Conservation (phyloP, 2,329 filamentous ascomycete genomes). For the Exophiala lecanii-corni region DNA sequence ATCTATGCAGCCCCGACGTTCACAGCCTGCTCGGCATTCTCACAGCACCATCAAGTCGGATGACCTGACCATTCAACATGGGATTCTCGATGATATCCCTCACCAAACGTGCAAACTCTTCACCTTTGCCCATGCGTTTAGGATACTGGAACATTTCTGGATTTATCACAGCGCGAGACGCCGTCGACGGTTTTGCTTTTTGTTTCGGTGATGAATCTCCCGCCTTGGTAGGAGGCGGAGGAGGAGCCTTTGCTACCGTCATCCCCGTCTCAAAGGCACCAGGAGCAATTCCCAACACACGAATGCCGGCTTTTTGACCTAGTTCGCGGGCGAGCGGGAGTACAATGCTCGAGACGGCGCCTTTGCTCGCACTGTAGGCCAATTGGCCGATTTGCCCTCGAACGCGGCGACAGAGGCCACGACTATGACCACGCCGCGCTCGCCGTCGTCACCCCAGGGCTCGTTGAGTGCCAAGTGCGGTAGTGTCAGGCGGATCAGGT, state of each 20-base stretch:
- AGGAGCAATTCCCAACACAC: slow-evolving; percentile 27
- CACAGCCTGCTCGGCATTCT: slow-evolving; percentile 27
- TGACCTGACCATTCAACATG: slow-evolving; percentile 28
- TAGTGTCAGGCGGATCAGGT: slow-evolving; percentile 25
- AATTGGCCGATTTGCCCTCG: slow-evolving; percentile 28
- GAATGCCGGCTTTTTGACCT: slow-evolving; percentile 25
- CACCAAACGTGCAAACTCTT: slow-evolving; percentile 27
- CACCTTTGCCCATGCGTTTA: slow-evolving; percentile 23
- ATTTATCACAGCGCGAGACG: slow-evolving; percentile 14
- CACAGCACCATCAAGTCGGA: slow-evolving; percentile 26
- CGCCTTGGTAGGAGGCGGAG: slow-evolving; percentile 7
- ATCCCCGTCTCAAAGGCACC: slow-evolving; percentile 27
- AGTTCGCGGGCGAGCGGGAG: slow-evolving; percentile 27
- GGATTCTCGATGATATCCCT: slow-evolving; percentile 27
- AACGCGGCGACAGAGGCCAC: slow-evolving; percentile 27
- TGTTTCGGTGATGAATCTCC: slow-evolving; percentile 5
- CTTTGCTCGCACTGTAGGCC: slow-evolving; percentile 29
- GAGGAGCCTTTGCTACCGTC: slow-evolving; percentile 14
- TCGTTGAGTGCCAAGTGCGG: slow-evolving; percentile 25
- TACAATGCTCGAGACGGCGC: slow-evolving; percentile 25
- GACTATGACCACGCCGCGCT: slow-evolving; percentile 26
- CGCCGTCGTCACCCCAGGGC: slow-evolving; percentile 22
- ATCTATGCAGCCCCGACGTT: no score
- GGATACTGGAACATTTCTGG: slow-evolving; percentile 27
- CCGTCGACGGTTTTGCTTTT: slow-evolving; percentile 12